Conservation (phyloP, 2,329 filamentous ascomycete genomes). For the Xylariaceae sp. region DNA sequence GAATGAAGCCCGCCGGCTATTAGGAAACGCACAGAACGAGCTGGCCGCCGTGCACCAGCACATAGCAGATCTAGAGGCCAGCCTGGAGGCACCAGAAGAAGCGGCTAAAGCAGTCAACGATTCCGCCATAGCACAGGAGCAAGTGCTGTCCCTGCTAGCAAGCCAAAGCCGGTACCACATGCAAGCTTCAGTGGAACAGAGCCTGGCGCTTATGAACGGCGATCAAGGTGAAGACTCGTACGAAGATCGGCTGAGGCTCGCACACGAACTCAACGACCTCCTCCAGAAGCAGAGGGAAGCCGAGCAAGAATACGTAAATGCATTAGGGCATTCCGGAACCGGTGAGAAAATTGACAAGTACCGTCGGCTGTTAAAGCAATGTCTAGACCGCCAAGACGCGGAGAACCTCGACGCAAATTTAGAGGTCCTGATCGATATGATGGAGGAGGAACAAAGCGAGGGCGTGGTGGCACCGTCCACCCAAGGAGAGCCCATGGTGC, state of each 20-base stretch:
- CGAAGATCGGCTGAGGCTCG: conserved; percentile 55
- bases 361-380: conserved; percentile 62
- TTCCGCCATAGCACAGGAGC: conserved; percentile 46
- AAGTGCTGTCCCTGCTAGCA: conserved; percentile 47
- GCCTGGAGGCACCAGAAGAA: conserved; percentile 52
- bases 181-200: conserved; percentile 48
- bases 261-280: conserved; percentile 53
- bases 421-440: conserved; percentile 57
- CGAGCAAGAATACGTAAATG: conserved; percentile 65
- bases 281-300: conserved; percentile 58
- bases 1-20: conserved; percentile 61
- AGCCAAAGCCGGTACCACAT: conserved; percentile 52
- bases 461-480: conserved; percentile 25
- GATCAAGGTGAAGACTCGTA: conserved; percentile 44
- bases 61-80: conserved; percentile 53
- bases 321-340: conserved; percentile 63
- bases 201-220: conserved; percentile 50
- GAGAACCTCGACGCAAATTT: conserved; percentile 65
- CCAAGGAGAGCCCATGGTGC: conserved; percentile 27
- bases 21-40: conserved; percentile 65
- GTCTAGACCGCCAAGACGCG: conserved; percentile 61
- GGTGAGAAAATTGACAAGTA: conserved; percentile 73
- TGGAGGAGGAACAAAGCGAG: conserved; percentile 57
- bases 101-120: conserved; percentile 50
- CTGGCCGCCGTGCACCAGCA: conserved; percentile 57